Percentiles rank a stretch among this genome's conserved stretches.
Evolutionary conservation across 768 basidiomycete genomes (phyloP).

Genomic region (Calocybe cyanea): DNA sequence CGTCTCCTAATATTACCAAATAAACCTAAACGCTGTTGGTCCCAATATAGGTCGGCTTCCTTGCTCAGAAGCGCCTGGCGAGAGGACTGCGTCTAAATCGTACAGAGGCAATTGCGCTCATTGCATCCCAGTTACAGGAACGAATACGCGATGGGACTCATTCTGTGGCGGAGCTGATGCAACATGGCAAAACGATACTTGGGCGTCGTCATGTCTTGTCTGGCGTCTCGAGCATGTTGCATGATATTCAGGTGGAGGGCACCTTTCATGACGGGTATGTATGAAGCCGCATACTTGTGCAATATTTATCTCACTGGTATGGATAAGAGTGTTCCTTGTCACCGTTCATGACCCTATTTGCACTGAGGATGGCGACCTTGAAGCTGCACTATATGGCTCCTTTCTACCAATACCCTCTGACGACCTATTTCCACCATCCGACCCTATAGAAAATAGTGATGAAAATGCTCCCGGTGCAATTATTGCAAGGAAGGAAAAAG

Average conservation of each 20-base stretch:
- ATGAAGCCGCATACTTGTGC: neutral
- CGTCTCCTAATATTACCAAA: neutral
- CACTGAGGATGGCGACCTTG: constrained; percentile 72
- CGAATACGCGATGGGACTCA: constrained; percentile 87
- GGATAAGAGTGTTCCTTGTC: constrained; percentile 81
- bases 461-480: constrained; percentile 73
- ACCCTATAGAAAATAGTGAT: constrained; percentile 44
- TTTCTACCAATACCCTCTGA: constrained; percentile 80
- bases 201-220: constrained; percentile 88
- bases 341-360: constrained; percentile 96
- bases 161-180: constrained; percentile 89
- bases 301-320: constrained; percentile 3
- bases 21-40: constrained; percentile 3
- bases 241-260: constrained; percentile 93
- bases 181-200: constrained; percentile 82
- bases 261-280: constrained; percentile 85
- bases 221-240: constrained; percentile 67
- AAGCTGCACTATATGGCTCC: constrained; percentile 88
- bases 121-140: constrained; percentile 91
- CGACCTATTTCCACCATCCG: constrained; percentile 57
- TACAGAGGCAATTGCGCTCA: constrained; percentile 85
- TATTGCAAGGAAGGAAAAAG: constrained; percentile 57
- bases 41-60: constrained; percentile 62
- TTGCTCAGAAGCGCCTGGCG: constrained; percentile 93
- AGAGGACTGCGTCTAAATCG: constrained; percentile 87